These are phyloP conservation scores for Coprinopsis sp. DNA, from an alignment of 768 basidiomycete genomes.

Conservation along the genomic window DNA sequence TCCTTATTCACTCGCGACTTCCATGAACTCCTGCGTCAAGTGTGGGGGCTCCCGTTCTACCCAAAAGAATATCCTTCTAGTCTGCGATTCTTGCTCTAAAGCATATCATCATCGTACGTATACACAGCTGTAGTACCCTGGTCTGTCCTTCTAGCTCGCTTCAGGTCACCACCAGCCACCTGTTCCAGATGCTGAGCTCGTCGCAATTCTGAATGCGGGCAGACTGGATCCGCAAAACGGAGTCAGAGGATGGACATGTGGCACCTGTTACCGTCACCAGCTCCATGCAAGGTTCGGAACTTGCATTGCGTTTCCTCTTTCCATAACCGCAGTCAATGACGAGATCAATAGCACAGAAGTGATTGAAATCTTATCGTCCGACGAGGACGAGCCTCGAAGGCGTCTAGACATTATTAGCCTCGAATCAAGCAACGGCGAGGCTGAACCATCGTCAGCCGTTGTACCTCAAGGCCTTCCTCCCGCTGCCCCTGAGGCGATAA, in stretches of 20 bases:
- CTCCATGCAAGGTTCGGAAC: conserved; percentile 8
- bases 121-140: too few species aligned
- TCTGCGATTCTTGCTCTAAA: conserved; percentile 24
- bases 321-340: conserved; percentile 7
- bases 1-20: conserved; percentile 3
- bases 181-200: conserved; percentile 27
- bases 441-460: not conserved
- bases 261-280: conserved; percentile 1
- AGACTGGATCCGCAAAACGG: conserved; percentile 15
- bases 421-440: conserved; percentile 4
- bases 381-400: not conserved
- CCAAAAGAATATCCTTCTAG: conserved; percentile 28
- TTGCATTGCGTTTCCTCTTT: not conserved
- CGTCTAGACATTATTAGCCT: conserved; percentile 2
- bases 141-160: not conserved
- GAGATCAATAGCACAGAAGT: conserved; percentile 2
- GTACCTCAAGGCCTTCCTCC: not conserved
- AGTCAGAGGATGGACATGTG: conserved; percentile 20
- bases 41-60: conserved; percentile 22
- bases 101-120: conserved; percentile 35
- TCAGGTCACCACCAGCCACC: conserved; percentile 34
- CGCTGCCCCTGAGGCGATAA: not conserved
- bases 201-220: conserved; percentile 23
- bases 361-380: conserved; percentile 8
- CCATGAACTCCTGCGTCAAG: conserved; percentile 18